These are phyloP conservation scores for Microbotryum silenes-acaulis DNA, from an alignment of 1,284 basidiomycete genomes.

Conservation along the genomic window DNA sequence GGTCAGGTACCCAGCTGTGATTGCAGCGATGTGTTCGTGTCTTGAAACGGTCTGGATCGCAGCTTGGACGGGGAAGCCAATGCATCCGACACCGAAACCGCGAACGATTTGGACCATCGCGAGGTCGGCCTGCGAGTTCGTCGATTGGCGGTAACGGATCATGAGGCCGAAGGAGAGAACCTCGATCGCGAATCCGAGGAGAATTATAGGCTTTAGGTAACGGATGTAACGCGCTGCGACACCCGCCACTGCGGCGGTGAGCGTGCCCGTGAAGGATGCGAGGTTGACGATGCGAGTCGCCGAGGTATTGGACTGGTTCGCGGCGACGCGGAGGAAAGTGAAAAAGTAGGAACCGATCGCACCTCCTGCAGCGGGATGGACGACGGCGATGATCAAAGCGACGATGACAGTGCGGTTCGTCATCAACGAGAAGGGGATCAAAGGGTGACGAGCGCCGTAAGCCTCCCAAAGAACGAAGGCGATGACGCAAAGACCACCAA, in stretches of 20 bases:
- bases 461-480: constrained; percentile 38
- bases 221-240: constrained; percentile 32
- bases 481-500: constrained; percentile 34
- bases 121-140: constrained; percentile 36
- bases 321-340: constrained; percentile 36
- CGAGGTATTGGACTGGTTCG: constrained; percentile 32
- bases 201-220: constrained; percentile 39
- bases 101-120: constrained; percentile 38
- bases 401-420: constrained; percentile 39
- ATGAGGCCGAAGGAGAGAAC: constrained; percentile 37
- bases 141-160: constrained; percentile 37
- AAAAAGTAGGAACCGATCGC: constrained; percentile 38
- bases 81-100: constrained; percentile 37
- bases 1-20: constrained; percentile 39
- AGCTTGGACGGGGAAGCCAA: constrained; percentile 40
- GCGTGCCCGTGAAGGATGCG: constrained; percentile 34
- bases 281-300: constrained; percentile 37
- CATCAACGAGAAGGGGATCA: constrained; percentile 40
- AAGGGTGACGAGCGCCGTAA: constrained; percentile 38
- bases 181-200: constrained; percentile 38
- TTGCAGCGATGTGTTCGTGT: constrained; percentile 40
- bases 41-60: constrained; percentile 39
- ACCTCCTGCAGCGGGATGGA: constrained; percentile 39
- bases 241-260: constrained; percentile 34
- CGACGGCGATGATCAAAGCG: constrained; percentile 36